phyloP scores from a whole-genome alignment of 2,329 filamentous ascomycete species.

The Pleochaeta shiraiana region DNA sequence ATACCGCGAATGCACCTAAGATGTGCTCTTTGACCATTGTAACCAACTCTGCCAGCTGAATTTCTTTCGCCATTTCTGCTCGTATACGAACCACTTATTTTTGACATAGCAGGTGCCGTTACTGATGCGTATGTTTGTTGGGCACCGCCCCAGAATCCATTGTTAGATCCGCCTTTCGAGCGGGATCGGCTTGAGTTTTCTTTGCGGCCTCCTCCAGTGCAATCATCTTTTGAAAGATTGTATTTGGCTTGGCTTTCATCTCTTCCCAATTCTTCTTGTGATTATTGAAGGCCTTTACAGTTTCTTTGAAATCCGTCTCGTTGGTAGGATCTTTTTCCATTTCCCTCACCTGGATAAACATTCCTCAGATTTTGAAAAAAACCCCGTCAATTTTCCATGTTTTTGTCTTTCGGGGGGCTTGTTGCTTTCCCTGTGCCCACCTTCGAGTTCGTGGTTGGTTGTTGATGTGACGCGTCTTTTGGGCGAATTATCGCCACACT shows the following conservation, averaged over 20 bases:
- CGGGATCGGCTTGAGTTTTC: not conserved
- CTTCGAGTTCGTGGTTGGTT: constrained; percentile 3
- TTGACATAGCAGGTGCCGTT: too few species aligned
- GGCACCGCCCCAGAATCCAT: not conserved
- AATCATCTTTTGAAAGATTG: not conserved
- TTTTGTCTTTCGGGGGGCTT: not conserved
- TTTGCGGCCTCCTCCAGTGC: not conserved
- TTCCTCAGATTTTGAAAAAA: not conserved
- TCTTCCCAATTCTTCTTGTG: not conserved
- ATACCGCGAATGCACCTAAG: not conserved
- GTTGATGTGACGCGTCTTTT: constrained; percentile 14
- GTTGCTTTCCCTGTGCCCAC: constrained; percentile 15
- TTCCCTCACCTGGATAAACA: not conserved
- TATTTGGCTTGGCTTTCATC: not conserved
- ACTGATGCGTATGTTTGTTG: not conserved
- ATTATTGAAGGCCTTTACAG: not conserved
- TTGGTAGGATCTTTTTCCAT: too few species aligned
- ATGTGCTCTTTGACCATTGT: not conserved
- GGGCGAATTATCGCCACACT: not conserved
- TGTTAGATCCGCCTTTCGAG: not conserved
- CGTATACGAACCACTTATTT: not conserved
- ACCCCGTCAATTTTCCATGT: not conserved
- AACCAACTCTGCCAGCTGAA: not conserved
- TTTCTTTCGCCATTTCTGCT: not conserved
- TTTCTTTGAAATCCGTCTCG: not conserved